phyloP scores from a whole-genome alignment of 1,284 basidiomycete genomes.

The Cutaneotrichosporon arboriforme region DNA sequence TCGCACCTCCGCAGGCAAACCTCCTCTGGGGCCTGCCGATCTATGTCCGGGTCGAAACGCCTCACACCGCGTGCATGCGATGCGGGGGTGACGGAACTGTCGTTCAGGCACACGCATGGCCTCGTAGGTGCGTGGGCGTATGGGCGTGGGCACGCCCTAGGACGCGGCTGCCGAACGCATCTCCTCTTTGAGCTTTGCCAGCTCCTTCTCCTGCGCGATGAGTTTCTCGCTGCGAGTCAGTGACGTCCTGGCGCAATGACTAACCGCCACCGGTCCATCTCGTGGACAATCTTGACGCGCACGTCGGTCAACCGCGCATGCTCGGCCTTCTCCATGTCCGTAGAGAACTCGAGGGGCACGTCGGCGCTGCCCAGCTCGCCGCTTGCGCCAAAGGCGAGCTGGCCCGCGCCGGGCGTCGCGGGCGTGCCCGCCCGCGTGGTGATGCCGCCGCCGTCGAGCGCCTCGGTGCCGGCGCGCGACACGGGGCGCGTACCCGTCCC shows the following conservation, averaged over 20 bases:
- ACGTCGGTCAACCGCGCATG: constrained; percentile 72
- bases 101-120: too few relatives aligned
- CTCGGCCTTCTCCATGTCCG: constrained; percentile 80
- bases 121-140: too few relatives aligned
- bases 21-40: too few relatives aligned
- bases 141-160: too few relatives aligned
- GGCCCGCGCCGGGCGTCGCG: not conserved
- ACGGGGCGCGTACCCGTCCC: constrained; percentile 18
- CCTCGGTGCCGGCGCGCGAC: constrained; percentile 7
- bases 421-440: constrained; percentile 13
- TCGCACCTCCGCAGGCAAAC: too few relatives aligned
- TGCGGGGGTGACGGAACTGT: too few relatives aligned
- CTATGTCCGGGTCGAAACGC: too few relatives aligned
- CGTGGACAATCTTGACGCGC: constrained; percentile 56
- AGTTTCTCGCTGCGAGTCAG: constrained; percentile 45
- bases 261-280: constrained; percentile 49
- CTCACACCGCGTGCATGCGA: too few relatives aligned
- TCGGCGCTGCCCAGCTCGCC: constrained; percentile 44
- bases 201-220: constrained; percentile 53
- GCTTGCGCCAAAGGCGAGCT: constrained; percentile 20
- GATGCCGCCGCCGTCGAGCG: not conserved
- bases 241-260: constrained; percentile 8
- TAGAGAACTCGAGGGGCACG: constrained; percentile 66
- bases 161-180: not conserved
- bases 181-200: constrained; percentile 20